Evolutionary conservation across 169 alveolate species (phyloP).

Genomic region (Babesia caballi): DNA sequence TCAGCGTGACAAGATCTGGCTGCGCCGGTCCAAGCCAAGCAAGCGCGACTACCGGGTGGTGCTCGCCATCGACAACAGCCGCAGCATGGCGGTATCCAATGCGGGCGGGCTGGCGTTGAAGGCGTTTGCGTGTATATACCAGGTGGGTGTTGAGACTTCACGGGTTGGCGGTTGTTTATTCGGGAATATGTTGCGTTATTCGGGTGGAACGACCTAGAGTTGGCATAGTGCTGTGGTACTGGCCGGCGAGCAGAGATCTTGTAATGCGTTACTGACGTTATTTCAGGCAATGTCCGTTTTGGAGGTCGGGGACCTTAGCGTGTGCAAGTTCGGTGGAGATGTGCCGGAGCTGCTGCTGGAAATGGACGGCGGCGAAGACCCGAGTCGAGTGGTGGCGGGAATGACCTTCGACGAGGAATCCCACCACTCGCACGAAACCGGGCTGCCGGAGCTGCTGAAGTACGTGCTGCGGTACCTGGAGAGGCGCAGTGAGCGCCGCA

Average conservation of each 20-base stretch:
- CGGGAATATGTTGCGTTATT: no score
- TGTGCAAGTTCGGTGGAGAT: constrained; percentile 70
- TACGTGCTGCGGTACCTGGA: constrained; percentile 23
- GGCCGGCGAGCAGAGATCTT: neutral
- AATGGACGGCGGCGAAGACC: constrained; percentile 39
- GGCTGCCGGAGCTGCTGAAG: constrained; percentile 64
- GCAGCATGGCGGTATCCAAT: constrained; percentile 83
- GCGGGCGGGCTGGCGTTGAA: constrained; percentile 47
- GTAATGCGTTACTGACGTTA: no score
- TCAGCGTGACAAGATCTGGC: constrained; percentile 98
- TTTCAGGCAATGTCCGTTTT: constrained; percentile 47
- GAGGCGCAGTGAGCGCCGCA: constrained; percentile 5
- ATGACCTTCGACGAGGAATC: constrained; percentile 80
- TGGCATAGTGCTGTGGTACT: neutral
- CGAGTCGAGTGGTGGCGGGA: constrained; percentile 52
- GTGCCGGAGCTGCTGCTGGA: constrained; percentile 61
- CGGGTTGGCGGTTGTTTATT: no score
- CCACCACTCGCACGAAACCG: constrained; percentile 67
- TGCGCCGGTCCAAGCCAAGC: constrained; percentile 94
- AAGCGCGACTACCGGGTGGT: constrained; percentile 94
- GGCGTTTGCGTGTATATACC: constrained; percentile 77
- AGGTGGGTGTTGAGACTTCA: constrained; percentile 84
- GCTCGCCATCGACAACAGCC: constrained; percentile 94
- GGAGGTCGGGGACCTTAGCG: constrained; percentile 80
- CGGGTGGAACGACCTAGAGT: no score